These are phyloP conservation scores for Middelhovenomyces tepae DNA, from an alignment of 805 yeast species.

Conservation along the genomic window DNA sequence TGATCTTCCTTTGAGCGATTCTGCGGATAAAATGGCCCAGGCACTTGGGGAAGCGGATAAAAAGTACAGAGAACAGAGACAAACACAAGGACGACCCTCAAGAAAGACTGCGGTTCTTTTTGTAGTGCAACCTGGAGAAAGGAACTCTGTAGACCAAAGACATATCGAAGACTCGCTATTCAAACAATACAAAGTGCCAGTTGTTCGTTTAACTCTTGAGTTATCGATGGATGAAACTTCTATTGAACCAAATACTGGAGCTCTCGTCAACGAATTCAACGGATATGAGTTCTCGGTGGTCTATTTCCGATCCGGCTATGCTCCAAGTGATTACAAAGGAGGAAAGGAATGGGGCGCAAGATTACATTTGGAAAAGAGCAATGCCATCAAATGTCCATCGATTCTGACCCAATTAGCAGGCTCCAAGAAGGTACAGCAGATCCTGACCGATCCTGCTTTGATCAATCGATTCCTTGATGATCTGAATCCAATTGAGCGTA, in stretches of 20 bases:
- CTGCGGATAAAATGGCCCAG: constrained; percentile 49
- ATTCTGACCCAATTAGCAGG: constrained; percentile 86
- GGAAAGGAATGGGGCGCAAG: constrained; percentile 74
- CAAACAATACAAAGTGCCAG: constrained; percentile 44
- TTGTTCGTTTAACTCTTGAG: constrained; percentile 61
- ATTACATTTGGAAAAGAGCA: constrained; percentile 56
- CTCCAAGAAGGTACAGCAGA: constrained; percentile 87
- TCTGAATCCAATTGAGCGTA: background rate
- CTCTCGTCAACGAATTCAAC: constrained; percentile 42
- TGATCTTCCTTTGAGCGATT: constrained; percentile 58
- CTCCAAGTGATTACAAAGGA: constrained; percentile 66
- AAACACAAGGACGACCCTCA: constrained; percentile 5
- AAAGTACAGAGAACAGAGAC: constrained; percentile 33
- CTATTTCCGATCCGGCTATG: constrained; percentile 84
- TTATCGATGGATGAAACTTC: constrained; percentile 26
- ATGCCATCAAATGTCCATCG: constrained; percentile 88
- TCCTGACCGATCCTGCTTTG: constrained; percentile 50
- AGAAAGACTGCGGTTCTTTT: constrained; percentile 45
- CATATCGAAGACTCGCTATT: constrained; percentile 65
- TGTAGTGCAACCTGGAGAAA: constrained; percentile 75
- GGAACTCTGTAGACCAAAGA: constrained; percentile 89
- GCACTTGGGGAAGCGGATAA: constrained; percentile 63
- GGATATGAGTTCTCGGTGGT: constrained; percentile 77
- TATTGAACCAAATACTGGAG: background rate
- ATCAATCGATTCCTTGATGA: constrained; percentile 34